Evolutionary conservation across 441 rosid species (phyloP).

Genomic region (Pelargonium fulgidum): DNA sequence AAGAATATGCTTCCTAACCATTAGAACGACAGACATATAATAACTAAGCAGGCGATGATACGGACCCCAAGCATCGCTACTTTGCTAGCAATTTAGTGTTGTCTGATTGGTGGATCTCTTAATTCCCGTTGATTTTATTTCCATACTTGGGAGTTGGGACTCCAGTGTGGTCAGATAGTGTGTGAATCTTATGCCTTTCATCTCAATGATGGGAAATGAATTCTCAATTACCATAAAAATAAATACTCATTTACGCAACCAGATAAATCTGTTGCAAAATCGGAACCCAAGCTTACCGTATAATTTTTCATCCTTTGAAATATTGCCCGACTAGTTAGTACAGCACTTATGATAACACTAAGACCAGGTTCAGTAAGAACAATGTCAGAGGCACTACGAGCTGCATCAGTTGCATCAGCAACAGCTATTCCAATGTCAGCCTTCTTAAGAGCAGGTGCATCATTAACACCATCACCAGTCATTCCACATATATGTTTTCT

Average conservation of each 20-base stretch:
- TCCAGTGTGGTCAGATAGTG: not conserved
- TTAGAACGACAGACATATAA: not conserved
- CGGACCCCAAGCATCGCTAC: not conserved
- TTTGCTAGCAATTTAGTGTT: not conserved
- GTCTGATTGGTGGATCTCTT: not conserved
- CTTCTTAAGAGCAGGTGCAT: slow-evolving; percentile 52
- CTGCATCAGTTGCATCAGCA: slow-evolving; percentile 54
- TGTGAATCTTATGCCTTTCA: too few relatives aligned
- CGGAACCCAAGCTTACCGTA: slow-evolving; percentile 28
- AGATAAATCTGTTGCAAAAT: not conserved
- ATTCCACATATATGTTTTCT: slow-evolving; percentile 52
- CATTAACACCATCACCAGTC: slow-evolving; percentile 53
- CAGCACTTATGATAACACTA: slow-evolving; percentile 49
- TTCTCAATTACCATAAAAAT: too few relatives aligned
- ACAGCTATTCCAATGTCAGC: slow-evolving; percentile 56
- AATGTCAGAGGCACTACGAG: slow-evolving; percentile 52
- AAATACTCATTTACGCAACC: too few relatives aligned
- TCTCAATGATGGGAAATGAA: too few relatives aligned
- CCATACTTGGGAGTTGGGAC: not conserved
- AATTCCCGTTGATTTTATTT: not conserved
- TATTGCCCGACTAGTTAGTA: slow-evolving; percentile 45
- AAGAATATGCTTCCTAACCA: not conserved
- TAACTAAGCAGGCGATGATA: not conserved
- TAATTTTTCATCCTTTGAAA: slow-evolving; percentile 55
- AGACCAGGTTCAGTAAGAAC: slow-evolving; percentile 51